Evolutionary conservation across 78 protist species (phyloP).

Genomic region (Polysphondylium violaceum): DNA sequence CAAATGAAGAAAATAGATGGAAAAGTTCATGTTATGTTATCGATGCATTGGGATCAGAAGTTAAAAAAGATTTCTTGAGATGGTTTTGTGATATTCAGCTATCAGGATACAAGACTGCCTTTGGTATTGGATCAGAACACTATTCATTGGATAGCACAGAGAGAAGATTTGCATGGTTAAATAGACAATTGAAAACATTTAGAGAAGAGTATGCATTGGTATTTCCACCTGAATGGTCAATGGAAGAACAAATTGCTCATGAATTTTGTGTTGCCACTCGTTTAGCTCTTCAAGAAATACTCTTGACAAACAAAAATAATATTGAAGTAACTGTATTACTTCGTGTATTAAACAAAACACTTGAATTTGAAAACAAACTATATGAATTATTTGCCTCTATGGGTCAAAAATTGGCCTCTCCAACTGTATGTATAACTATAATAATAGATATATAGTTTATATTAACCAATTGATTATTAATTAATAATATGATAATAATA

Average conservation of each 20-base stretch:
- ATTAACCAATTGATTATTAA: background rate
- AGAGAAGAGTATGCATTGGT: slow-evolving; percentile 37
- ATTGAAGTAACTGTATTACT: slow-evolving; percentile 49
- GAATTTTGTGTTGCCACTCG: slow-evolving; percentile 78
- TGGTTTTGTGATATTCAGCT: slow-evolving; percentile 78
- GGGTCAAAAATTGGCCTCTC: slow-evolving; percentile 11
- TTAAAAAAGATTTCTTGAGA: slow-evolving; percentile 48
- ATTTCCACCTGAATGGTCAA: slow-evolving; percentile 81
- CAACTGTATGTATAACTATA: slow-evolving; percentile 24
- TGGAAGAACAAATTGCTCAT: slow-evolving; percentile 58
- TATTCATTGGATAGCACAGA: slow-evolving; percentile 30
- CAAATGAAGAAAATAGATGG: slow-evolving; percentile 77
- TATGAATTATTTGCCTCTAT: slow-evolving; percentile 19
- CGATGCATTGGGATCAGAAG: slow-evolving; percentile 62
- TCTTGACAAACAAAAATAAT: background rate
- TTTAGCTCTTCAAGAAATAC: slow-evolving; percentile 12
- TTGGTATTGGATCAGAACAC: slow-evolving; percentile 23
- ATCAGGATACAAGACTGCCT: slow-evolving; percentile 38
- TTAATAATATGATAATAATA: background rate
- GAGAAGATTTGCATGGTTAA: slow-evolving; percentile 68
- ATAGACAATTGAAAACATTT: slow-evolving; percentile 17
- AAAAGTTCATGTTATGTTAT: slow-evolving; percentile 63
- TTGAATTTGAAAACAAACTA: slow-evolving; percentile 68
- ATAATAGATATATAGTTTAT: background rate
- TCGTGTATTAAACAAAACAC: slow-evolving; percentile 56